Evolutionary conservation across 192 early-diverging fungal species (phyloP).

Genomic region (Backusella psychrophila): DNA sequence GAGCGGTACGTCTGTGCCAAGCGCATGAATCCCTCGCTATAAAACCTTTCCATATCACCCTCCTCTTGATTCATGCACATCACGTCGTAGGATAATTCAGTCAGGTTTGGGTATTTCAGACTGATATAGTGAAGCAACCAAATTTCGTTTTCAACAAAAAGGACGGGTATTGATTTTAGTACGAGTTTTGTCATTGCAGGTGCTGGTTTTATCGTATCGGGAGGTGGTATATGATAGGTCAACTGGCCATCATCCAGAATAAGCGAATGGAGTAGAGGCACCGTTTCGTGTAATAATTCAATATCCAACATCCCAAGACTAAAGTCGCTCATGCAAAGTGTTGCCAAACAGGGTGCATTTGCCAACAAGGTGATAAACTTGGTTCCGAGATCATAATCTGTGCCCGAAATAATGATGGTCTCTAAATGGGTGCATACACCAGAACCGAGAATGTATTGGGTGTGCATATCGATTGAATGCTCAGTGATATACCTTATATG

Average conservation of each 20-base stretch:
- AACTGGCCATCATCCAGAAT: neutral
- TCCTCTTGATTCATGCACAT: neutral
- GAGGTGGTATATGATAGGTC: neutral
- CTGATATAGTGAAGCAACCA: neutral
- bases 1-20: neutral
- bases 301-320: neutral
- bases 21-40: neutral
- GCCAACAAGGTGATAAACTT: neutral
- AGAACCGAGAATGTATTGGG: neutral
- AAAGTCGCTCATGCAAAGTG: neutral
- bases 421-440: neutral
- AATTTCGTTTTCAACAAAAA: neutral
- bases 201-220: neutral
- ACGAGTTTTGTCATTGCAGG: neutral
- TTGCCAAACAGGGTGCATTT: neutral
- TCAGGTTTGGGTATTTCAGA: neutral
- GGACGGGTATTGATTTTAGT: neutral
- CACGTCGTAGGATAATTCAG: neutral
- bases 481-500: neutral
- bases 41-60: neutral
- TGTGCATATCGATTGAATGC: neutral
- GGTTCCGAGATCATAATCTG: neutral
- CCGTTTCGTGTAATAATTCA: neutral
- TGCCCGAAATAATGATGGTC: neutral
- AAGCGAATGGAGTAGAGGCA: neutral